Evolutionary conservation across 2,329 filamentous ascomycete genomes (phyloP).

Genomic region (Lasiodiplodia gonubiensis): DNA sequence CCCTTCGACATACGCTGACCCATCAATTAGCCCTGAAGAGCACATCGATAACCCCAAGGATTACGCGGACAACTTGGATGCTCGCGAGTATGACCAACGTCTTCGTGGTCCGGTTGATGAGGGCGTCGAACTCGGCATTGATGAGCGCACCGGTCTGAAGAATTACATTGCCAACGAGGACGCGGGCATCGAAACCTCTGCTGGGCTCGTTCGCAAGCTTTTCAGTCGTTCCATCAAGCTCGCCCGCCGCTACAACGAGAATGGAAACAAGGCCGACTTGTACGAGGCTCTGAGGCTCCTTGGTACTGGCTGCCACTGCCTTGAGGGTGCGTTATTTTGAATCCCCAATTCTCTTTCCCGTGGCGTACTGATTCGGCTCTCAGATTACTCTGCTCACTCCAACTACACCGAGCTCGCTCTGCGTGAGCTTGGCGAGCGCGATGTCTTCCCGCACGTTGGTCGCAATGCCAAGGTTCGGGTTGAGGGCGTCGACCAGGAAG

Average conservation of each 20-base stretch:
- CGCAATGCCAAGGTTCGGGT: constrained; percentile 73
- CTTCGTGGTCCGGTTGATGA: constrained; percentile 85
- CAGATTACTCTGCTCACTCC: constrained; percentile 89
- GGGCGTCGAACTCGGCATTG: constrained; percentile 75
- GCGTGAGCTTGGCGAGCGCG: constrained; percentile 80
- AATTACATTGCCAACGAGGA: constrained; percentile 93
- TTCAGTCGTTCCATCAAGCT: constrained; percentile 78
- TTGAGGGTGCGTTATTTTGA: constrained; percentile 65
- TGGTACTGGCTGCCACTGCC: constrained; percentile 86
- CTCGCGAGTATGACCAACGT: constrained; percentile 77
- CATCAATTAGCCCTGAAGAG: constrained; percentile 64
- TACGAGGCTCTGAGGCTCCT: constrained; percentile 86
- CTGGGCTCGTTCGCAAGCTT: constrained; percentile 74
- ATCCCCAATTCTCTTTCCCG: background rate
- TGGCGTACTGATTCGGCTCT: constrained; percentile 5
- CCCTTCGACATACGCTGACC: background rate
- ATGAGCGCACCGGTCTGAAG: constrained; percentile 72
- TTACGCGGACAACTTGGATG: constrained; percentile 88
- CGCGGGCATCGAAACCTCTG: constrained; percentile 79
- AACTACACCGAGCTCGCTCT: constrained; percentile 90
- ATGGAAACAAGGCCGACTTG: constrained; percentile 74
- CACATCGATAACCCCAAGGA: constrained; percentile 82
- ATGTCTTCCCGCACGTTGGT: constrained; percentile 88
- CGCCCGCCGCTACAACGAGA: constrained; percentile 73
- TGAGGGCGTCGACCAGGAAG: constrained; percentile 65